Conservation (phyloP, 495 filamentous ascomycete species). For the Penicillium macrosclerotiorum region DNA sequence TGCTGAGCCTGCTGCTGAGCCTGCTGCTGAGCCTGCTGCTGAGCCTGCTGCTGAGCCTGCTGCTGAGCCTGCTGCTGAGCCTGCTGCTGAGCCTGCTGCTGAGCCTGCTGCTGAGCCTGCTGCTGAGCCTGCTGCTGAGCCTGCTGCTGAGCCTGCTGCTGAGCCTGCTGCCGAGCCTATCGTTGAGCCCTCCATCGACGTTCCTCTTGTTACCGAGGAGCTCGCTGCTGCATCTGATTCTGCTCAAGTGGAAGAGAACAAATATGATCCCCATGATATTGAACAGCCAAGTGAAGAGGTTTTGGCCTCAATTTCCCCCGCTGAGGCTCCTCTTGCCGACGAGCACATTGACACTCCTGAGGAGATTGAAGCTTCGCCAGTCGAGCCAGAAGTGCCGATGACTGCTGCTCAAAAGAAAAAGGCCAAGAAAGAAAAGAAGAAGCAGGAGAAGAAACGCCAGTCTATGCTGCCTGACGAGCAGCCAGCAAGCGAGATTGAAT, state of each 20-base stretch:
- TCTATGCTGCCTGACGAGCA: slow-evolving; percentile 10
- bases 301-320: not conserved
- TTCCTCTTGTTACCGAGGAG: not conserved
- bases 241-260: not conserved
- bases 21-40: not conserved
- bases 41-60: not conserved
- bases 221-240: not conserved
- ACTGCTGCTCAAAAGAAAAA: slow-evolving; percentile 34
- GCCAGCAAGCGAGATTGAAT: slow-evolving; percentile 7
- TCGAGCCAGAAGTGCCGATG: slow-evolving; percentile 20
- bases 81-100: not conserved
- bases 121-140: slow-evolving; percentile 1
- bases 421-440: slow-evolving; percentile 42
- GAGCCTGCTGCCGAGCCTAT: not conserved
- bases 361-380: not conserved
- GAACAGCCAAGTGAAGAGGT: slow-evolving; percentile 15
- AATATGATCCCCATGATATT: slow-evolving; percentile 7
- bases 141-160: not conserved
- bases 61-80: not conserved
- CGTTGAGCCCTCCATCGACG: not conserved
- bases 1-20: not conserved
- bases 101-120: slow-evolving; percentile 1
- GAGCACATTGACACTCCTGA: not conserved
- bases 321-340: not conserved
- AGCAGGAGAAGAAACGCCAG: slow-evolving; percentile 24